phyloP scores from a whole-genome alignment of 2,329 filamentous ascomycete genomes.

The Sclerotinia trifoliorum region DNA sequence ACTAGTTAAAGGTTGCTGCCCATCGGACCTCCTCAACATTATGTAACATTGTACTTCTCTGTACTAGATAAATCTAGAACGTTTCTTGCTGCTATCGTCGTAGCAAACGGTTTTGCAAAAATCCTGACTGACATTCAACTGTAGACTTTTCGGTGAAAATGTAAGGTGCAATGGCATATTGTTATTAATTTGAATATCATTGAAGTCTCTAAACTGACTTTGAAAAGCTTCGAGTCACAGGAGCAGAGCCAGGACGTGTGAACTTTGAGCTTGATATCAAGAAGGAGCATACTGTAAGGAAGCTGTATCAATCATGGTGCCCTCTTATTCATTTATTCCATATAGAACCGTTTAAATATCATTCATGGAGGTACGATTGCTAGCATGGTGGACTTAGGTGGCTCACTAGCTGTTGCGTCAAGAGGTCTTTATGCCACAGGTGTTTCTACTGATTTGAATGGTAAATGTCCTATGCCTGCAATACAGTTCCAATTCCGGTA shows the following conservation, averaged over 20 bases:
- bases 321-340: neutral
- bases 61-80: neutral
- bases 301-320: neutral
- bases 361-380: slow-evolving; percentile 79
- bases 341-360: slow-evolving; percentile 71
- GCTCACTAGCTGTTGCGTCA: slow-evolving; percentile 64
- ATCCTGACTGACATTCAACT: slow-evolving; percentile 17
- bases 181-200: neutral
- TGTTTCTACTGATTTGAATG: slow-evolving; percentile 64
- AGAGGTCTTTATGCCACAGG: slow-evolving; percentile 62
- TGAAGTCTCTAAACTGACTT: slow-evolving; percentile 15
- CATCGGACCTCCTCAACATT: neutral
- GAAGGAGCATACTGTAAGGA: slow-evolving; percentile 68
- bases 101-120: neutral
- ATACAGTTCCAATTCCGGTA: neutral
- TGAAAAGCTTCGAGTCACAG: slow-evolving; percentile 62
- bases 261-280: slow-evolving; percentile 74
- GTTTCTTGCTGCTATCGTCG: neutral
- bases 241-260: slow-evolving; percentile 64
- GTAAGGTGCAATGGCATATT: slow-evolving; percentile 27
- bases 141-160: slow-evolving; percentile 41
- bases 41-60: neutral
- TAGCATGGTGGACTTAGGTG: slow-evolving; percentile 67
- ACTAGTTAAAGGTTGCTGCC: neutral
- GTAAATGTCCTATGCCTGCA: slow-evolving; percentile 40